Evolutionary conservation across 768 basidiomycete species (phyloP).

Genomic region (Mycena indigotica): DNA sequence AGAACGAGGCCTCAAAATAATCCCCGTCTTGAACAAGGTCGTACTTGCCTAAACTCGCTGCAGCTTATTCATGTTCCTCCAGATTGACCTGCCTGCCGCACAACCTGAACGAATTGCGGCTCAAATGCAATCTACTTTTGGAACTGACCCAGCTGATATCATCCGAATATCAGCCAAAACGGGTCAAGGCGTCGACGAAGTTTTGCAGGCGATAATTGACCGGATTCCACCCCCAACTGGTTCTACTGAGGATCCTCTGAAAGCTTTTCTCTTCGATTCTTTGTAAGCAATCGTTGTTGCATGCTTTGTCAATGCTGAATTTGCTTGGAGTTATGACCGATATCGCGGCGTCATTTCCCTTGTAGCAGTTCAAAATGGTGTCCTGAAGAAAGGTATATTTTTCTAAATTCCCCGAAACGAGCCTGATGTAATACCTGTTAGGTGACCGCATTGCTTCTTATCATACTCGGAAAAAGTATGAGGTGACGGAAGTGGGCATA

Average conservation of each 20-base stretch:
- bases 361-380: constrained; percentile 78
- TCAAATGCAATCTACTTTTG: constrained; percentile 84
- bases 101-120: constrained; percentile 77
- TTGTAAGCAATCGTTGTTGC: constrained; percentile 61
- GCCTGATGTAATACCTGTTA: constrained; percentile 31
- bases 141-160: constrained; percentile 72
- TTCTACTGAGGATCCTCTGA: constrained; percentile 53
- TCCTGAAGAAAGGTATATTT: constrained; percentile 73
- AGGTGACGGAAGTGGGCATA: constrained; percentile 18
- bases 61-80: no score
- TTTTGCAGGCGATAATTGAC: constrained; percentile 79
- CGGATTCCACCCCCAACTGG: constrained; percentile 82
- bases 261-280: constrained; percentile 92
- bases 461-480: constrained; percentile 43
- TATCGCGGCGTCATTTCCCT: constrained; percentile 96
- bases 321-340: constrained; percentile 74
- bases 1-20: constrained; percentile 78
- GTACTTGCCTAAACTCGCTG: constrained; percentile 6
- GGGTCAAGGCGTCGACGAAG: constrained; percentile 75
- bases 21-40: constrained; percentile 94
- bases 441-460: constrained; percentile 90
- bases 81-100: constrained; percentile 93
- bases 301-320: constrained; percentile 16
- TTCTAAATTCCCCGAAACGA: background rate
- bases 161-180: constrained; percentile 91